phyloP scores from a whole-genome alignment of 2,329 filamentous ascomycete species.

The Fusarium lateritium region DNA sequence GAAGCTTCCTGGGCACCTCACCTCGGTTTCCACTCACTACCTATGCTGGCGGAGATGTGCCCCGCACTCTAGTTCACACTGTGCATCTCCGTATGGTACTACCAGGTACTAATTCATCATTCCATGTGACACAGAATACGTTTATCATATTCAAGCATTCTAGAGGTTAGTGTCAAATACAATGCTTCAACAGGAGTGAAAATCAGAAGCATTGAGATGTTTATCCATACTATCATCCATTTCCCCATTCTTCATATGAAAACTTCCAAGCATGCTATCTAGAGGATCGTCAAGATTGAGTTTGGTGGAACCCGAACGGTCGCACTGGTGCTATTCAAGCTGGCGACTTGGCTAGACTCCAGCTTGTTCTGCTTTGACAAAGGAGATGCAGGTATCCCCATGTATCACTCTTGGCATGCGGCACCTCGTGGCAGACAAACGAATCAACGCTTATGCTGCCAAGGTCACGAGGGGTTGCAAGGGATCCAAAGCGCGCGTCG shows the following conservation, averaged over 20 bases:
- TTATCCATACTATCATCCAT: neutral
- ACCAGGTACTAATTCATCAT: constrained; percentile 4
- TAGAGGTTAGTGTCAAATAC: neutral
- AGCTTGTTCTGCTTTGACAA: neutral
- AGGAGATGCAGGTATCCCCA: constrained; percentile 25
- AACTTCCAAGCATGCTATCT: constrained; percentile 16
- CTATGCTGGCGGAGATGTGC: constrained; percentile 18
- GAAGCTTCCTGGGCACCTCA: constrained; percentile 22
- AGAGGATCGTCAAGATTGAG: constrained; percentile 51
- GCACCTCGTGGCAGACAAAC: constrained; percentile 32
- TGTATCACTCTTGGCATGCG: constrained; percentile 35
- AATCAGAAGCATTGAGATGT: neutral
- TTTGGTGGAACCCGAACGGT: constrained; percentile 45
- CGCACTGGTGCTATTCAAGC: constrained; percentile 5
- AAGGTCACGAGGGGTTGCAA: constrained; percentile 38
- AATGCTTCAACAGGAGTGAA: neutral
- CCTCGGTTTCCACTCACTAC: constrained; percentile 14
- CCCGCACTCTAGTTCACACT: constrained; percentile 31
- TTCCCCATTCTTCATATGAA: neutral
- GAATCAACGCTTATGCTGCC: constrained; percentile 36
- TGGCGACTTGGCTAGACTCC: constrained; percentile 28
- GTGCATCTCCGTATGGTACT: constrained; percentile 20
- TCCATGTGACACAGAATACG: neutral
- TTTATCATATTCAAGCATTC: neutral
- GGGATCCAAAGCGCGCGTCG: constrained; percentile 28